Conservation (phyloP, 2,329 filamentous ascomycete species). For the Tolypocladium inflatum region DNA sequence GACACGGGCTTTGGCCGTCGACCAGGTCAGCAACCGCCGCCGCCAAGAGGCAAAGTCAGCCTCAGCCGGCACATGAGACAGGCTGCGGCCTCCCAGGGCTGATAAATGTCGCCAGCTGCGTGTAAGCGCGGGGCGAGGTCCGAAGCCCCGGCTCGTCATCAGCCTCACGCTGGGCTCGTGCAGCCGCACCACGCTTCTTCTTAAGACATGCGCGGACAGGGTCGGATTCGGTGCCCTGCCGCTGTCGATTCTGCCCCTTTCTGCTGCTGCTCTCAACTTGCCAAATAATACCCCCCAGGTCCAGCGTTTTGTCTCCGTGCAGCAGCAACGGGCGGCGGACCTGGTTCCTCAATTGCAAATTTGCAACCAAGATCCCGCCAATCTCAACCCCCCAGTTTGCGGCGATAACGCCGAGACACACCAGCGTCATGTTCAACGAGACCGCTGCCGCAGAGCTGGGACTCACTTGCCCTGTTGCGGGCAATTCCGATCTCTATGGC, state of each 20-base stretch:
- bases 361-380: not conserved
- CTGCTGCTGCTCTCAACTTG: not conserved
- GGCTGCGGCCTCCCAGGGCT: not conserved
- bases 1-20: not conserved
- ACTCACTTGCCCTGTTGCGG: conserved; percentile 7
- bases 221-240: not conserved
- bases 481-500: conserved; percentile 16
- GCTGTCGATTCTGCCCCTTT: not conserved
- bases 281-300: not conserved
- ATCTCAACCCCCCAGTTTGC: not conserved
- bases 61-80: not conserved
- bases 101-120: not conserved
- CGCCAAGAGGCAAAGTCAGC: not conserved
- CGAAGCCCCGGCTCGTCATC: not conserved
- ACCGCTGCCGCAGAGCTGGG: not conserved
- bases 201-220: not conserved
- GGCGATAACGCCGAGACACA: not conserved
- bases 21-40: not conserved
- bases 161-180: not conserved
- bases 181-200: not conserved
- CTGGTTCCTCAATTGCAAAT: not conserved
- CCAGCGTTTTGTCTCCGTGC: not conserved
- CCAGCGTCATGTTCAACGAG: not conserved
- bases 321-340: not conserved
- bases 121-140: not conserved